Percentiles rank a stretch among this genome's conserved stretches.
Conservation (phyloP, 495 filamentous ascomycete genomes). For the Trichoderma orchidacearum region DNA sequence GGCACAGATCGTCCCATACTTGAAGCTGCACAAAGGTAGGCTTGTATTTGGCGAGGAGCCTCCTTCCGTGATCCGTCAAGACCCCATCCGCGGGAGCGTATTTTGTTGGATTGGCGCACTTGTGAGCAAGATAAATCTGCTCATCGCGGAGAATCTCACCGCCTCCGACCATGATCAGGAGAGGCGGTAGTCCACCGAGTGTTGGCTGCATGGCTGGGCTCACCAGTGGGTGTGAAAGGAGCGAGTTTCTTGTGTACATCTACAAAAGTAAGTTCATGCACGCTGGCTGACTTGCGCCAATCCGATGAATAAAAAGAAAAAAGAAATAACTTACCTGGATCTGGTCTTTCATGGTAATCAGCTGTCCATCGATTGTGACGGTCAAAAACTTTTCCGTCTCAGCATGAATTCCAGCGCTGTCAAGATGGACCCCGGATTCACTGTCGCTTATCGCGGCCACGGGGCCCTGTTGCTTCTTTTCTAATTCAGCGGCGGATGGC, state of each 20-base stretch:
- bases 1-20: slow-evolving; percentile 89
- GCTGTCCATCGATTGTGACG: slow-evolving; percentile 54
- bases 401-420: slow-evolving; percentile 12
- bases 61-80: slow-evolving; percentile 45
- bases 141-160: slow-evolving; percentile 85
- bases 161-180: slow-evolving; percentile 74
- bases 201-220: slow-evolving; percentile 77
- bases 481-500: slow-evolving; percentile 4
- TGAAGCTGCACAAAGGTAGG: slow-evolving; percentile 92
- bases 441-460: slow-evolving; percentile 7
- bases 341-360: slow-evolving; percentile 70
- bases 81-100: slow-evolving; percentile 57
- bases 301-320: too few species aligned
- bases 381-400: slow-evolving; percentile 37
- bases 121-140: slow-evolving; percentile 90
- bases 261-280: slow-evolving; percentile 11
- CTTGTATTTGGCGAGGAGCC: slow-evolving; percentile 50
- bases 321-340: slow-evolving; percentile 58
- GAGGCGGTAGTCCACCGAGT: slow-evolving; percentile 74
- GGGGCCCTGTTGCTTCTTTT: slow-evolving; percentile 8
- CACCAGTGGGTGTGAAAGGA: slow-evolving; percentile 76
- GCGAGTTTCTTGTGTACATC: slow-evolving; percentile 81
- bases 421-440: neutral
- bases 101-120: slow-evolving; percentile 65
- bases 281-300: too few species aligned